Conservation (phyloP, 2,329 filamentous ascomycete genomes). For the Epichloe hybrida region DNA sequence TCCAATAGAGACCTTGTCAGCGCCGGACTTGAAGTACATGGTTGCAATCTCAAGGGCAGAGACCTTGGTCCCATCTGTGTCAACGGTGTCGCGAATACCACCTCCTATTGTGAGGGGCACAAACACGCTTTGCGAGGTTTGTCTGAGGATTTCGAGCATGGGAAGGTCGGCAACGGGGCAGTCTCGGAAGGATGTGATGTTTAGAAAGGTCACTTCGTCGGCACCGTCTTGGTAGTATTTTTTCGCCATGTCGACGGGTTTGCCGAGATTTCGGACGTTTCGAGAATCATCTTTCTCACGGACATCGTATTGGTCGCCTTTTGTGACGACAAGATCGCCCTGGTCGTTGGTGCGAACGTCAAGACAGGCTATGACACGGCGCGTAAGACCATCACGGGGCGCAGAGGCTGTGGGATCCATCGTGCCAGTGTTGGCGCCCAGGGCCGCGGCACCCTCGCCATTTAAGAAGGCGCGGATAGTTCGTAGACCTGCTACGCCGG, state of each 20-base stretch:
- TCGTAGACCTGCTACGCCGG: conserved; percentile 73
- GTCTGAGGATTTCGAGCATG: conserved; percentile 87
- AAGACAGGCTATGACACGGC: conserved; percentile 86
- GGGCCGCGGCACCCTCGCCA: conserved; percentile 44
- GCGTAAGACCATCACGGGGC: conserved; percentile 60
- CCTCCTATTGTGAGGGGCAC: conserved; percentile 92
- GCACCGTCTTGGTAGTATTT: conserved; percentile 94
- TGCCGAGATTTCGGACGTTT: conserved; percentile 79
- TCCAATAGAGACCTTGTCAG: conserved; percentile 95
- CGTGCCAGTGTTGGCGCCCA: conserved; percentile 19
- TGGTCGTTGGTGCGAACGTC: conserved; percentile 91
- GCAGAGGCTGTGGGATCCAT: conserved; percentile 9
- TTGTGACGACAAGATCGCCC: conserved; percentile 92
- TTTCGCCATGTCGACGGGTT: conserved; percentile 88
- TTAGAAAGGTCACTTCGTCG: conserved; percentile 93
- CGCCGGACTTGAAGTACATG: conserved; percentile 94
- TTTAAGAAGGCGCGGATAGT: conserved; percentile 76
- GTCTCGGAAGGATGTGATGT: conserved; percentile 96
- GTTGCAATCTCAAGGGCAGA: conserved; percentile 85
- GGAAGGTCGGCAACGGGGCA: conserved; percentile 83
- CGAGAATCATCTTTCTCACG: conserved; percentile 63
- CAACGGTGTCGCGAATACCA: conserved; percentile 84
- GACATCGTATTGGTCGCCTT: conserved; percentile 97
- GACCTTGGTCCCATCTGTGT: conserved; percentile 76
- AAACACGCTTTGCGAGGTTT: conserved; percentile 82